Evolutionary conservation across 768 basidiomycete genomes (phyloP).

Genomic region (Tylopilus balloui): DNA sequence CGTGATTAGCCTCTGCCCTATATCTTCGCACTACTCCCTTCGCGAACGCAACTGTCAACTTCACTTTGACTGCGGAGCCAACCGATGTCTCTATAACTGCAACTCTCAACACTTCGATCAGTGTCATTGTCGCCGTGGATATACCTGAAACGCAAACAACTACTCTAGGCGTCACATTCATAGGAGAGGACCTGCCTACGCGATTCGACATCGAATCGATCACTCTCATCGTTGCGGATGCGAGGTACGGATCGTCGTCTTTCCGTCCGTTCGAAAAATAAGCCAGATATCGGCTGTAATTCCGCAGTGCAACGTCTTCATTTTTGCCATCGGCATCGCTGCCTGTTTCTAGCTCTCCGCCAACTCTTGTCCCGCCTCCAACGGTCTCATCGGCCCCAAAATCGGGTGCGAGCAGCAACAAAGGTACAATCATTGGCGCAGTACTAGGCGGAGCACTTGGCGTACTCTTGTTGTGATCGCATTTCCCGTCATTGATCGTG

Average conservation of each 20-base stretch:
- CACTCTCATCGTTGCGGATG: conserved; percentile 34
- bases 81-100: conserved; percentile 33
- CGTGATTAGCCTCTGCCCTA: conserved; percentile 37
- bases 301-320: conserved; percentile 24
- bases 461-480: conserved; percentile 6
- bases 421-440: conserved; percentile 14
- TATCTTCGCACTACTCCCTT: conserved; percentile 39
- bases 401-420: background rate
- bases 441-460: conserved; percentile 14
- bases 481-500: conserved; percentile 7
- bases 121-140: conserved; percentile 36
- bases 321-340: conserved; percentile 24
- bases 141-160: conserved; percentile 39
- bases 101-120: conserved; percentile 40
- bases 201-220: conserved; percentile 39
- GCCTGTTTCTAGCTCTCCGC: conserved; percentile 23
- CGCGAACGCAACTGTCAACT: conserved; percentile 51
- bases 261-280: background rate
- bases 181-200: conserved; percentile 24
- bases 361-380: conserved; percentile 4
- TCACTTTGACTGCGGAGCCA: conserved; percentile 42
- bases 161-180: conserved; percentile 40
- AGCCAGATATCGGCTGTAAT: background rate
- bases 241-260: conserved; percentile 28
- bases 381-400: conserved; percentile 6